These are phyloP conservation scores for Hypomontagnella submonticulosa DNA, from an alignment of 495 filamentous ascomycete genomes.

Conservation along the genomic window DNA sequence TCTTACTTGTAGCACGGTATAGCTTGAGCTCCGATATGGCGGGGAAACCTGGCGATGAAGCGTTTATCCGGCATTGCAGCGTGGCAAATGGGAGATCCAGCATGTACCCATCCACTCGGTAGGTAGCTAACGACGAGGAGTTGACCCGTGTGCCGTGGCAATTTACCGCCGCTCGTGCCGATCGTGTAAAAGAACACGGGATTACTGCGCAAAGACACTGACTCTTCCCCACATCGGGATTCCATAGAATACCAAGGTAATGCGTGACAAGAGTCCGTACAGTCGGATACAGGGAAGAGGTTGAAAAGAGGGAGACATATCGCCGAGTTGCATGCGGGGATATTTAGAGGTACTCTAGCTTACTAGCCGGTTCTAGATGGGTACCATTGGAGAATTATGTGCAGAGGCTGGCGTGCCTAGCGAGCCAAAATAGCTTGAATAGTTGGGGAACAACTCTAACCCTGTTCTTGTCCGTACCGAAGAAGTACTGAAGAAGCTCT, in stretches of 20 bases:
- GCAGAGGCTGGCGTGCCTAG: constrained; percentile 1
- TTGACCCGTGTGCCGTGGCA: constrained; percentile 37
- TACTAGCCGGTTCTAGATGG: constrained; percentile 12
- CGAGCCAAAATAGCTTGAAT: neutral
- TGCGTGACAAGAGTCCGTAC: constrained; percentile 1
- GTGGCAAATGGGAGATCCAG: constrained; percentile 43
- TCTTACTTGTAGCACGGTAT: constrained; percentile 1
- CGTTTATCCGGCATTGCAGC: constrained; percentile 48
- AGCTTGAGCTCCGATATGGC: constrained; percentile 16
- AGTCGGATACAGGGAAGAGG: constrained; percentile 5
- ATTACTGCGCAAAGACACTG: constrained; percentile 15
- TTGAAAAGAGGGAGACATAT: constrained; percentile 31
- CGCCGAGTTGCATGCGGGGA: constrained; percentile 36
- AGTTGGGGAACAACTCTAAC: constrained; percentile 4
- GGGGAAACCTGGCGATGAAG: constrained; percentile 39
- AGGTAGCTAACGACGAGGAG: constrained; percentile 24
- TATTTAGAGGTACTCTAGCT: constrained; percentile 15
- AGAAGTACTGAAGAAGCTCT: too few species aligned
- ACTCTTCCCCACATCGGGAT: constrained; percentile 38
- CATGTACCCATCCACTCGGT: constrained; percentile 42
- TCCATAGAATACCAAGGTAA: constrained; percentile 10
- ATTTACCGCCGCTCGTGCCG: constrained; percentile 50
- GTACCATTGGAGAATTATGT: constrained; percentile 8
- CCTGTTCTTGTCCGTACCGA: neutral
- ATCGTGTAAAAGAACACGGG: constrained; percentile 29